These are phyloP conservation scores for Coemansia sp. DNA, from an alignment of 192 early-diverging fungal genomes.

Conservation along the genomic window DNA sequence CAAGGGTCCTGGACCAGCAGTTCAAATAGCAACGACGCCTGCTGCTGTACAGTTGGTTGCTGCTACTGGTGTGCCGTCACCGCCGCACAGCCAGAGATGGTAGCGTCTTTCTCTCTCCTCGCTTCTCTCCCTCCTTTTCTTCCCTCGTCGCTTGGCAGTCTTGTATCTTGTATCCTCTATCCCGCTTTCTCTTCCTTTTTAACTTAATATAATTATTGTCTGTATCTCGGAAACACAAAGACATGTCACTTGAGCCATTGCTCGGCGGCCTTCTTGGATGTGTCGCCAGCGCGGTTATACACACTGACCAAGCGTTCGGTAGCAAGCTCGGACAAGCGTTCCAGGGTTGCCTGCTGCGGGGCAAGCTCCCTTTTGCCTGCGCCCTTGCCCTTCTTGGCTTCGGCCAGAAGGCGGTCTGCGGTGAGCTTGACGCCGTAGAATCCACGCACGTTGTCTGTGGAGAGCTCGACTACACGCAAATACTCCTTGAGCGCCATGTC, in stretches of 20 bases:
- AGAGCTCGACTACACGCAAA: constrained; percentile 82
- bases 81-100: constrained; percentile 22
- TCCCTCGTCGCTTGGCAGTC: background rate
- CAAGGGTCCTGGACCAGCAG: background rate
- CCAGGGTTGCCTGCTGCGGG: constrained; percentile 34
- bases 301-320: constrained; percentile 35
- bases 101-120: background rate
- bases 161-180: background rate
- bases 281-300: constrained; percentile 16
- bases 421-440: constrained; percentile 81
- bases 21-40: background rate
- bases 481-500: constrained; percentile 82
- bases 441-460: constrained; percentile 78
- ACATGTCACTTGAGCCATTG: constrained; percentile 29
- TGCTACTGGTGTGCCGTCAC: constrained; percentile 23
- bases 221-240: background rate
- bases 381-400: background rate
- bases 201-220: constrained; percentile 11
- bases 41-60: constrained; percentile 16
- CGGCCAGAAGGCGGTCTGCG: constrained; percentile 34
- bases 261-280: constrained; percentile 22
- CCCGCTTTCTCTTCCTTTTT: too few species aligned
- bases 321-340: constrained; percentile 42
- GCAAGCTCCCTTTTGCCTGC: constrained; percentile 11
- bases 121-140: background rate